Percentiles rank a stretch among this genome's conserved stretches.
These are phyloP conservation scores for Cordyceps tenuipes DNA, from an alignment of 2,329 filamentous ascomycete species.

Conservation along the genomic window DNA sequence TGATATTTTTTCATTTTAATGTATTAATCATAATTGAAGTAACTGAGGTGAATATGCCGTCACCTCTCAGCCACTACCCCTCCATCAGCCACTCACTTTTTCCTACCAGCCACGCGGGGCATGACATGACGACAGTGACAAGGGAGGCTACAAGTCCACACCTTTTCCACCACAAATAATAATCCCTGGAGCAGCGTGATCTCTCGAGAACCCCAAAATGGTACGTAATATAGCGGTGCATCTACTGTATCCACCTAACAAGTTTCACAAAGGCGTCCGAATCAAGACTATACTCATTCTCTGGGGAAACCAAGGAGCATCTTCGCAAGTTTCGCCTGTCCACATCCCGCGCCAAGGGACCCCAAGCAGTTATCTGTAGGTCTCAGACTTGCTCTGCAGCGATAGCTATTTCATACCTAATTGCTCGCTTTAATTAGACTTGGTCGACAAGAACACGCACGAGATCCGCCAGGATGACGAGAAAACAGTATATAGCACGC, in stretches of 20 bases:
- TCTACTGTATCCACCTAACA: background rate
- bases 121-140: conserved; percentile 11
- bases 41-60: background rate
- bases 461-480: conserved; percentile 82
- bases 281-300: conserved; percentile 86
- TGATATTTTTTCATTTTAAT: background rate
- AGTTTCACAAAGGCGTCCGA: conserved; percentile 50
- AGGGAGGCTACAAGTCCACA: background rate
- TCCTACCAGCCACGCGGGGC: conserved; percentile 10
- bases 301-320: conserved; percentile 77
- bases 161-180: background rate
- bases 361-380: conserved; percentile 93
- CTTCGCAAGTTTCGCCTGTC: conserved; percentile 90
- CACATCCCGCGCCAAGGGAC: conserved; percentile 76
- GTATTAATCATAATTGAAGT: background rate
- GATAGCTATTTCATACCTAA: background rate
- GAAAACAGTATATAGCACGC: conserved; percentile 66
- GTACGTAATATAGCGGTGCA: background rate
- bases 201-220: background rate
- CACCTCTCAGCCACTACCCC: background rate
- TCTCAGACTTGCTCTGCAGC: conserved; percentile 15
- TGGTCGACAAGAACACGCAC: conserved; percentile 83
- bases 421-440: conserved; percentile 45
- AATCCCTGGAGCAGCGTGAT: background rate
- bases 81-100: conserved; percentile 8